phyloP scores from a whole-genome alignment of 805 yeast genomes.

The Cyberlindnera mycetangii region DNA sequence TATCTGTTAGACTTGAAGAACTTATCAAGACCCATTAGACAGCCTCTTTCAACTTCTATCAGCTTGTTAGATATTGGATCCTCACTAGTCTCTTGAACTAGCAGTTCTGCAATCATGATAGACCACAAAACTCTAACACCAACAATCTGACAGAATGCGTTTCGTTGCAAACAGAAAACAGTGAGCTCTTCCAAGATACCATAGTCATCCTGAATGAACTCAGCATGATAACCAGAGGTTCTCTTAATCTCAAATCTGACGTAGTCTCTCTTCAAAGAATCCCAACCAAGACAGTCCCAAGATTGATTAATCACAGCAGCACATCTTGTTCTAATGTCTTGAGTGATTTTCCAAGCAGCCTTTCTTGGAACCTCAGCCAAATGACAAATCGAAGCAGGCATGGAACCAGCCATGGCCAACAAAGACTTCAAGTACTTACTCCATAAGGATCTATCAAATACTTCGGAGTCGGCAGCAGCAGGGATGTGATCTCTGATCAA shows the following conservation, averaged over 20 bases:
- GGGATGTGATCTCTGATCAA: slow-evolving; percentile 54
- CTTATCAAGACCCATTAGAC: slow-evolving; percentile 61
- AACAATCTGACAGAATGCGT: slow-evolving; percentile 54
- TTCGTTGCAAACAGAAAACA: slow-evolving; percentile 66
- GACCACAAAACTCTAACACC: slow-evolving; percentile 72
- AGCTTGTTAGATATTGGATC: slow-evolving; percentile 52
- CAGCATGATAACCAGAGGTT: slow-evolving; percentile 71
- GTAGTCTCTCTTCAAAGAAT: slow-evolving; percentile 49
- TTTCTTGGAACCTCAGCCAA: slow-evolving; percentile 69
- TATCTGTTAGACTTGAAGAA: slow-evolving; percentile 56
- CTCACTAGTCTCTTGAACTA: slow-evolving; percentile 54
- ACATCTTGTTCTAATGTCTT: slow-evolving; percentile 58
- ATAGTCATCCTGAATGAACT: slow-evolving; percentile 54
- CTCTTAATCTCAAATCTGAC: slow-evolving; percentile 55
- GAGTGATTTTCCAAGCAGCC: slow-evolving; percentile 63
- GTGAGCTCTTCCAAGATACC: slow-evolving; percentile 62
- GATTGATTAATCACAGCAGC: slow-evolving; percentile 51
- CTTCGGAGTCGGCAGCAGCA: slow-evolving; percentile 41
- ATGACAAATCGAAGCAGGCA: slow-evolving; percentile 66
- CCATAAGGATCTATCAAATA: slow-evolving; percentile 64
- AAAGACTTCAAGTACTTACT: slow-evolving; percentile 58
- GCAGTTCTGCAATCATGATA: slow-evolving; percentile 63
- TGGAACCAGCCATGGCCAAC: slow-evolving; percentile 58
- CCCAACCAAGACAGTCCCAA: slow-evolving; percentile 78
- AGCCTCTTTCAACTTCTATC: slow-evolving; percentile 59